Conservation (phyloP, 164 flowering plant genomes). For the Vitis vinifera region ASM3070453v1 NC_081809.1:865501-866000, state of each 20-base stretch:
- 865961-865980: not conserved
- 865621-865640: not conserved
- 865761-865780: conserved; percentile 17
- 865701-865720: conserved; percentile 16
- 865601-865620: not conserved
- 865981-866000: not conserved
- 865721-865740: not conserved
- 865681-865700: conserved; percentile 25
- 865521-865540: not conserved
- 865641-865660: conserved; percentile 5
- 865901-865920: conserved; percentile 9
- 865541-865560: not conserved
- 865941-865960: too few species aligned
- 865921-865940: conserved; percentile 8
- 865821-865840: not conserved
- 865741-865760: not conserved
- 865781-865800: conserved; percentile 27
- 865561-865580: too few species aligned
- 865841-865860: not conserved
- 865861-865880: not conserved
- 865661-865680: conserved; percentile 31
- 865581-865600: not conserved
- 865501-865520: not conserved
- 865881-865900: not conserved
- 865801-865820: not conserved